phyloP scores from a whole-genome alignment of 2,329 filamentous ascomycete species.

The Cytospora mali region DNA sequence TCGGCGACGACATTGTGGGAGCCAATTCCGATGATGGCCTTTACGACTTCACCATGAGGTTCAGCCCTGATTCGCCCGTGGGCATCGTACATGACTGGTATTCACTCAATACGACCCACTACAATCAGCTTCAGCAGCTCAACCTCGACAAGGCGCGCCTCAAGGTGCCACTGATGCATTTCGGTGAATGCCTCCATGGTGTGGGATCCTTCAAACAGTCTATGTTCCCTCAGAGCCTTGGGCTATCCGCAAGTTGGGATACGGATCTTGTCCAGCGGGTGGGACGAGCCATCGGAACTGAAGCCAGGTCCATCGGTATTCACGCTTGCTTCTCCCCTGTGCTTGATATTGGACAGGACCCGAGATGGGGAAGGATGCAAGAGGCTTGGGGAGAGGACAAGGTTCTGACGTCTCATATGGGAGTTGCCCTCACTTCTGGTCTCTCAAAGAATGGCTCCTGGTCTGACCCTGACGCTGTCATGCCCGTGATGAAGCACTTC shows the following conservation, averaged over 20 bases:
- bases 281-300: slow-evolving; percentile 45
- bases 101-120: slow-evolving; percentile 45
- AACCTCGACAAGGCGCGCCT: slow-evolving; percentile 42
- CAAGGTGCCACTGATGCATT: slow-evolving; percentile 46
- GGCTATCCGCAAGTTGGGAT: slow-evolving; percentile 46
- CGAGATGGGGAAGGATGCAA: slow-evolving; percentile 48
- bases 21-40: slow-evolving; percentile 42
- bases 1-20: slow-evolving; percentile 46
- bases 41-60: slow-evolving; percentile 42
- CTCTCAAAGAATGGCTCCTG: slow-evolving; percentile 48
- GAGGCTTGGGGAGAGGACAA: slow-evolving; percentile 52
- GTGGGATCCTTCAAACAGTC: slow-evolving; percentile 49
- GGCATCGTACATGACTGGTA: slow-evolving; percentile 49
- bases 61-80: slow-evolving; percentile 42
- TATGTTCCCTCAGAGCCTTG: slow-evolving; percentile 47
- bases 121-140: slow-evolving; percentile 44
- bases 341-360: slow-evolving; percentile 47
- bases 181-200: slow-evolving; percentile 48
- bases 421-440: slow-evolving; percentile 46
- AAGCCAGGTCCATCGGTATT: slow-evolving; percentile 48
- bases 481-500: slow-evolving; percentile 50
- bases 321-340: slow-evolving; percentile 49
- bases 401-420: slow-evolving; percentile 47
- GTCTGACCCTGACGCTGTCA: slow-evolving; percentile 45
- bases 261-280: slow-evolving; percentile 45